These are phyloP conservation scores for Fusarium sp. DNA, from an alignment of 2,329 filamentous ascomycete genomes.

Conservation along the genomic window DNA sequence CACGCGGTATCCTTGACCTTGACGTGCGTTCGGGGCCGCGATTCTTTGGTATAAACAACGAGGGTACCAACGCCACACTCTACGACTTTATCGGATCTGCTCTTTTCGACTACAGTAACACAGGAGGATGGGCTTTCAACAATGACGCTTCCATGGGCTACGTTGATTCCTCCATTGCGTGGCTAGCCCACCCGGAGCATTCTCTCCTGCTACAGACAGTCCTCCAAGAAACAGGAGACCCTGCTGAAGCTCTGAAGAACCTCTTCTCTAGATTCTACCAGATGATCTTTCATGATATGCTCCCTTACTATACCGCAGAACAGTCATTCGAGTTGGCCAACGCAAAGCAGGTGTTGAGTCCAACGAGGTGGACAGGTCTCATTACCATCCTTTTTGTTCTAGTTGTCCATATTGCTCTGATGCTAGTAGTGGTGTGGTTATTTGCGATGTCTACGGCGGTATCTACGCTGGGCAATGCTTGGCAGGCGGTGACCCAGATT, in stretches of 20 bases:
- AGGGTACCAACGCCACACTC: background rate
- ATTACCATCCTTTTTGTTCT: background rate
- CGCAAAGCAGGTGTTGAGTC: background rate
- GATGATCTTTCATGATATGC: slow-evolving; percentile 21
- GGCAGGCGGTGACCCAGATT: slow-evolving; percentile 27
- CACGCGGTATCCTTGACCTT: slow-evolving; percentile 6
- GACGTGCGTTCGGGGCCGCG: background rate
- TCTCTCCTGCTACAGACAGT: slow-evolving; percentile 10
- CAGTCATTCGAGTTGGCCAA: background rate
- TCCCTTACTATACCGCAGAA: background rate
- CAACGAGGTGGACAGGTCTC: background rate
- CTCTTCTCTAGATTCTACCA: slow-evolving; percentile 9
- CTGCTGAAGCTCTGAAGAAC: slow-evolving; percentile 1
- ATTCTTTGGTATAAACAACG: background rate
- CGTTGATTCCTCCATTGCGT: background rate
- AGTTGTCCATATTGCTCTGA: background rate
- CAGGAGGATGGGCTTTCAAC: background rate
- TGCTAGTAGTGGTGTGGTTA: background rate
- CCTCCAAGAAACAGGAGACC: slow-evolving; percentile 7
- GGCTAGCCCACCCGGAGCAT: slow-evolving; percentile 15
- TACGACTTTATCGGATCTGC: background rate
- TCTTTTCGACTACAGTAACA: background rate
- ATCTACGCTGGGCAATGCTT: slow-evolving; percentile 4
- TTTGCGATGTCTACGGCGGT: background rate
- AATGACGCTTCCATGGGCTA: background rate